Evolutionary conservation across 2,329 filamentous ascomycete species (phyloP), one percentile per base, ranked within the genome.

Genomic region (Aureobasidium namibiae): DNA sequence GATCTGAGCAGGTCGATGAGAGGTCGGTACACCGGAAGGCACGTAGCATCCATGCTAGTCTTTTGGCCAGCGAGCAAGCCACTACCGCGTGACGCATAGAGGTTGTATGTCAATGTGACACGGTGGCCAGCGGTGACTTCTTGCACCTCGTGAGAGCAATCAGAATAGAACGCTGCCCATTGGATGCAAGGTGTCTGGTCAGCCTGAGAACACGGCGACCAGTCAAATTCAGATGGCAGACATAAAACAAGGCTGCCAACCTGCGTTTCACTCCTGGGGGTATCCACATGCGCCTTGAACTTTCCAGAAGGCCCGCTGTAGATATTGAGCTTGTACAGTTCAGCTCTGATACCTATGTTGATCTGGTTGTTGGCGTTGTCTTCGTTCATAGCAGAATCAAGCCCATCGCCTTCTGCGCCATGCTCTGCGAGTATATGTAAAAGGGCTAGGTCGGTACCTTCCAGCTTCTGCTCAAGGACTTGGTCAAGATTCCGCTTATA

Each of bases 81-180:
- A n/a, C 69, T 65, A 4, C 73, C 69, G 23, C 70, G 66, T 1
- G 70, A 69, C 11, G 74, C 68, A 62, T 75, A 83, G 1, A 86
- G 70, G 60, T 85, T 85, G 69, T 86, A 85, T 0, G 82, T 85
- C 23, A 86, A 66, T 0, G 80, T 85, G 16, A 86, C 62, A 0
- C 80, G 77, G 60, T 85, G 74, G 0, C 82, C 82, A 1, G 69
- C 63, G 0, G 69, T 78, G 6, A 86, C 75, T 14, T 77, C 73
- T 0, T 76, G 64, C 1, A 82, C 75, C 62, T 82, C 78, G 56
- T 82, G 80, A 61, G 81, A 75, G 63, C 78, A 81, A 65, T 81
- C 78, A 57, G 74, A 73, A 64, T 80, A 80, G 68, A 82, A 82
- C 0, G 80, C 79, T 0, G 77, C 77, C 79, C 79, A 82, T 23